These are phyloP conservation scores for Gentiana straminea DNA, from an alignment of 257 asterid genomes.

Conservation along the genomic window DNA sequence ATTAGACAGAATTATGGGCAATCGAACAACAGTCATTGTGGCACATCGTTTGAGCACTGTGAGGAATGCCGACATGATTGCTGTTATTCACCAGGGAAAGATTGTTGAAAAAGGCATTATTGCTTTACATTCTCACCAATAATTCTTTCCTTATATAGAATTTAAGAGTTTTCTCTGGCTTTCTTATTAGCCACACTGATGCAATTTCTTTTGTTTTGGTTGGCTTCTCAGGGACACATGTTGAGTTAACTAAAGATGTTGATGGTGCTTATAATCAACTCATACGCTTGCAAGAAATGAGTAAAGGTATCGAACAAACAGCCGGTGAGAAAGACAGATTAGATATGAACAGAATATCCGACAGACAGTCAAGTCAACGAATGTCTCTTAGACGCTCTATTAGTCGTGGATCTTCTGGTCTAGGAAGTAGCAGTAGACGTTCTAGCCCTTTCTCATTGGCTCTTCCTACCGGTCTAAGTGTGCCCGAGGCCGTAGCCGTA, in stretches of 20 bases:
- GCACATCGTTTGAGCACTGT: conserved; percentile 19
- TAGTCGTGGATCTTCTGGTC: conserved; percentile 58
- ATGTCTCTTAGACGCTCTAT: conserved; percentile 31
- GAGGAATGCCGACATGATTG: conserved; percentile 20
- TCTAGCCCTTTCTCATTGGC: conserved; percentile 48
- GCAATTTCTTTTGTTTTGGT: not conserved
- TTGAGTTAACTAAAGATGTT: conserved; percentile 29
- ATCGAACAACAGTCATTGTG: conserved; percentile 15
- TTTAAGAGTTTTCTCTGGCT: not conserved
- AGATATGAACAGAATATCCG: conserved; percentile 23
- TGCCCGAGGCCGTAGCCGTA: conserved; percentile 30
- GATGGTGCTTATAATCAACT: conserved; percentile 58
- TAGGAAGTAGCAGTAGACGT: conserved; percentile 51
- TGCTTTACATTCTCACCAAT: not conserved
- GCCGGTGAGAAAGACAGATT: conserved; percentile 35
- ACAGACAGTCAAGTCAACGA: conserved; percentile 48
- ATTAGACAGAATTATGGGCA: conserved; percentile 6
- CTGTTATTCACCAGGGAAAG: conserved; percentile 19
- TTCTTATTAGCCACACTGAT: too few species aligned
- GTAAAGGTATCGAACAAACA: conserved; percentile 25
- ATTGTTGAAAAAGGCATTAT: conserved; percentile 21
- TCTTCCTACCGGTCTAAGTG: conserved; percentile 43
- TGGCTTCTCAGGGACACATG: conserved; percentile 36
- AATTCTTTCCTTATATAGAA: too few species aligned
- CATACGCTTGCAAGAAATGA: conserved; percentile 40